Evolutionary conservation across 2,329 filamentous ascomycete species (phyloP).

Genomic region (Fusarium metavorans): DNA sequence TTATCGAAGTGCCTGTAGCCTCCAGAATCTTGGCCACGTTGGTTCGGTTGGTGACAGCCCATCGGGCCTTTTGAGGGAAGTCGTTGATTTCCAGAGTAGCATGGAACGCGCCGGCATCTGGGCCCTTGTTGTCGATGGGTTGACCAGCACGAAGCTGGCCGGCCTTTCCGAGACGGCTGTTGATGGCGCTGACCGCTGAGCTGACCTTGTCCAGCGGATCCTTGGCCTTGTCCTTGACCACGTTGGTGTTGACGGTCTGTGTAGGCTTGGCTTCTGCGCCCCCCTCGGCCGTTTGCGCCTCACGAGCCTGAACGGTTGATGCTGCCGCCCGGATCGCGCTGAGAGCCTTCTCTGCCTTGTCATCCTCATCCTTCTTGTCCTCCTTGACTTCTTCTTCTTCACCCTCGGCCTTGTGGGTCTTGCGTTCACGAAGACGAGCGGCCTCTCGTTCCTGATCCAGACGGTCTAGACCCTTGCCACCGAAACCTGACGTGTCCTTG

Average conservation of each 20-base stretch:
- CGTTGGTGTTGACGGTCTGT: slow-evolving; percentile 66
- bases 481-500: slow-evolving; percentile 90
- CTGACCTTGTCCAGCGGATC: slow-evolving; percentile 87
- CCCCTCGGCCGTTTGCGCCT: slow-evolving; percentile 59
- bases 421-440: slow-evolving; percentile 86
- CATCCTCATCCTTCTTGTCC: slow-evolving; percentile 77
- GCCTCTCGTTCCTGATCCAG: slow-evolving; percentile 93
- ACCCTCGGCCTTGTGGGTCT: slow-evolving; percentile 89
- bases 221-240: slow-evolving; percentile 67
- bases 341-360: slow-evolving; percentile 77
- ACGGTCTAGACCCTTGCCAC: slow-evolving; percentile 91
- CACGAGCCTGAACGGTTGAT: slow-evolving; percentile 67
- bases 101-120: slow-evolving; percentile 96
- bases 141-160: slow-evolving; percentile 92
- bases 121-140: slow-evolving; percentile 97
- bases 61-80: slow-evolving; percentile 97
- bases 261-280: slow-evolving; percentile 49
- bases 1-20: slow-evolving; percentile 93
- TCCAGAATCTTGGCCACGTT: slow-evolving; percentile 99
- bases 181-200: slow-evolving; percentile 91
- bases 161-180: slow-evolving; percentile 88
- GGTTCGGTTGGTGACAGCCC: slow-evolving; percentile 98
- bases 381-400: slow-evolving; percentile 87
- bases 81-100: slow-evolving; percentile 99
- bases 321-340: slow-evolving; percentile 73